These are phyloP conservation scores for Lichtheimia ramosa DNA, from an alignment of 371 early-diverging fungal genomes.

Conservation along the genomic window DNA sequence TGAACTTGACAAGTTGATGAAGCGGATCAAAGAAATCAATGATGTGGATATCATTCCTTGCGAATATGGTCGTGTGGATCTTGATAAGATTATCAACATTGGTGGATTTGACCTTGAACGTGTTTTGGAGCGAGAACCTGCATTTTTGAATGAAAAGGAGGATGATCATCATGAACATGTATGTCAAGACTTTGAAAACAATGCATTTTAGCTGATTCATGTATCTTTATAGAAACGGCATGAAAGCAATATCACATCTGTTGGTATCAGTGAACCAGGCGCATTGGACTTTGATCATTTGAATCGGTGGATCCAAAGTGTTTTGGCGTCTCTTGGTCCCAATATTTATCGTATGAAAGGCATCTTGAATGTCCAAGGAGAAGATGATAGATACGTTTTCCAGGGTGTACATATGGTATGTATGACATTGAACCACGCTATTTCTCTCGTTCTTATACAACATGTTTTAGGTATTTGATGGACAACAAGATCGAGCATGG, in stretches of 20 bases:
- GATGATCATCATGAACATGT: conserved; percentile 1
- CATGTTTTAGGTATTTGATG: conserved; percentile 27
- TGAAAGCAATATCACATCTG: conserved; percentile 18
- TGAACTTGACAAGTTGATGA: conserved; percentile 10
- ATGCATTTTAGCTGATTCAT: neutral
- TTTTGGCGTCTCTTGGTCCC: conserved; percentile 25
- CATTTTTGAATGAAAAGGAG: conserved; percentile 17
- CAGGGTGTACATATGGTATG: conserved; percentile 40
- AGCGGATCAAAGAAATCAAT: conserved; percentile 18
- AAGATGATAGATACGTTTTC: conserved; percentile 37
- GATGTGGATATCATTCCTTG: conserved; percentile 20
- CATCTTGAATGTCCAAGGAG: conserved; percentile 29
- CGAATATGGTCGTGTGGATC: conserved; percentile 19
- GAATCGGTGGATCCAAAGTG: conserved; percentile 28
- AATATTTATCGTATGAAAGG: conserved; percentile 40
- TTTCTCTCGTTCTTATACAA: neutral
- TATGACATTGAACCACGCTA: neutral
- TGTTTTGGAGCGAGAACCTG: conserved; percentile 32
- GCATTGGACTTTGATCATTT: conserved; percentile 24
- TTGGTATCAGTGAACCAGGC: conserved; percentile 19
- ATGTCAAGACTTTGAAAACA: neutral
- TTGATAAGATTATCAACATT: conserved; percentile 25
- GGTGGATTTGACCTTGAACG: conserved; percentile 31
- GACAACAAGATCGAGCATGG: conserved; percentile 31
- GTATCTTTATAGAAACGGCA: conserved; percentile 5